Evolutionary conservation across 2,329 filamentous ascomycete genomes (phyloP), one percentile per base, ranked within the genome.

Genomic region (Hymenoscyphus occultus): DNA sequence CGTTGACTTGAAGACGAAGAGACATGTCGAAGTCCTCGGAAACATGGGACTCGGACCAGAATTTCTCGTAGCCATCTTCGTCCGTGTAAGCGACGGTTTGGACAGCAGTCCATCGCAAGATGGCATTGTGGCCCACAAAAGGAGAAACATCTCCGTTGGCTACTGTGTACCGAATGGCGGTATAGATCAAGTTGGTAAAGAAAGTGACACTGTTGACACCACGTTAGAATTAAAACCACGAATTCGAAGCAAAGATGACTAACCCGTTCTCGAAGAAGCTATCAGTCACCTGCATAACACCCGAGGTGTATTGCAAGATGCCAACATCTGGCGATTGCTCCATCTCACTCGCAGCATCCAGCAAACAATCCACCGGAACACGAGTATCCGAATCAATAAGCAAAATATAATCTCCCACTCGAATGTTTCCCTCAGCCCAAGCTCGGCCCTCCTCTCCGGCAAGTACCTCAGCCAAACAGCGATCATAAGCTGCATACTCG

Each of bases 1-100:
- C 88, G n/a, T 80, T 80, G 68, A 84, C 85, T 75, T 92, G 90
- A 1, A 92, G 81, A 48, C 90, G 87, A 0, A 92, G 81, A 5
- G 88, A 84, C 78, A 92, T 90, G 67, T 92, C 90, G 64, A 92
- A 92, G 71, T 92, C 90, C 68, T 92, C 90, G 0, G 89, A 92
- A 0, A 92, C 90, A 71, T 90, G 88, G 4, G 82, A 83, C 74
- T 92, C 90, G 7, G 89, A 91, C 90, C 90, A 92, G 77, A 86
- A 91, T 70, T 88, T 86, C 14, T 86, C 70, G 12, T 67, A 66
- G 6, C 83, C 84, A 62, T 86, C 84, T 61, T 85, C 67, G 39
- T 70, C 83, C 56, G 78, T 76, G 71, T 81, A 85, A 1, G 81
- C 80, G 60, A 88, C 81, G 56, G 84, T 79, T 70, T 88, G 86